A percentile compares a stretch with the other conserved stretches of the same genome.
phyloP scores from a whole-genome alignment of 805 yeast genomes.

The Ogataea corticis region DNA sequence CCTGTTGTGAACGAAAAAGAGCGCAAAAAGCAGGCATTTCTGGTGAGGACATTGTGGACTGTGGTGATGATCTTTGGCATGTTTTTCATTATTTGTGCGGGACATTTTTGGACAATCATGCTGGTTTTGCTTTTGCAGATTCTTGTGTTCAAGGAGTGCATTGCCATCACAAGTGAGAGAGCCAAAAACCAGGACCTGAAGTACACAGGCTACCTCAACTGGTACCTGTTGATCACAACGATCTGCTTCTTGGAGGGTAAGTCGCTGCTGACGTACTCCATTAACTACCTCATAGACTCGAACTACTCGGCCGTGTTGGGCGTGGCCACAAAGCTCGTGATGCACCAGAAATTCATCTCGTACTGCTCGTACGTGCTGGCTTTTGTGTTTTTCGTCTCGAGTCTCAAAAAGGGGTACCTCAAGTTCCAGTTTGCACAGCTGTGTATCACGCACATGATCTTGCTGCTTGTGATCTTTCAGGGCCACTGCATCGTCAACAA shows the following conservation, averaged over 20 bases:
- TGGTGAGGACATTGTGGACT: constrained; percentile 91
- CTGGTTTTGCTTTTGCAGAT: constrained; percentile 74
- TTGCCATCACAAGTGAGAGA: constrained; percentile 72
- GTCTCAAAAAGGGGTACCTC: constrained; percentile 84
- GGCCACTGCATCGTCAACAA: constrained; percentile 91
- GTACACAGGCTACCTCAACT: constrained; percentile 77
- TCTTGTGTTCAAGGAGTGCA: constrained; percentile 87
- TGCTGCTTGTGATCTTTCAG: constrained; percentile 87
- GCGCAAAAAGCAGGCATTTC: constrained; percentile 76
- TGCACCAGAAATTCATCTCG: constrained; percentile 80
- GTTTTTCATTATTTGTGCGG: constrained; percentile 70
- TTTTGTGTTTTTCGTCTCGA: constrained; percentile 84
- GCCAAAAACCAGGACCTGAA: constrained; percentile 85
- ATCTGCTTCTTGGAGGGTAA: constrained; percentile 89
- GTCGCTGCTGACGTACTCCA: constrained; percentile 60
- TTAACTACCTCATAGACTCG: constrained; percentile 29
- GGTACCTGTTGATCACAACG: constrained; percentile 90
- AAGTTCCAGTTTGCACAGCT: constrained; percentile 93
- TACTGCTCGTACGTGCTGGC: constrained; percentile 86
- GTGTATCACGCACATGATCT: constrained; percentile 91
- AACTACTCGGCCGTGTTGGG: constrained; percentile 30
- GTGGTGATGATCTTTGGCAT: constrained; percentile 83
- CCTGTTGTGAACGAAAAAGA: constrained; percentile 45
- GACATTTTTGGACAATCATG: constrained; percentile 78
- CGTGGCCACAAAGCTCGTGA: constrained; percentile 24